Base-by-base conservation (phyloP, 345 rosid species). In the Durio zibethinus region DNA sequence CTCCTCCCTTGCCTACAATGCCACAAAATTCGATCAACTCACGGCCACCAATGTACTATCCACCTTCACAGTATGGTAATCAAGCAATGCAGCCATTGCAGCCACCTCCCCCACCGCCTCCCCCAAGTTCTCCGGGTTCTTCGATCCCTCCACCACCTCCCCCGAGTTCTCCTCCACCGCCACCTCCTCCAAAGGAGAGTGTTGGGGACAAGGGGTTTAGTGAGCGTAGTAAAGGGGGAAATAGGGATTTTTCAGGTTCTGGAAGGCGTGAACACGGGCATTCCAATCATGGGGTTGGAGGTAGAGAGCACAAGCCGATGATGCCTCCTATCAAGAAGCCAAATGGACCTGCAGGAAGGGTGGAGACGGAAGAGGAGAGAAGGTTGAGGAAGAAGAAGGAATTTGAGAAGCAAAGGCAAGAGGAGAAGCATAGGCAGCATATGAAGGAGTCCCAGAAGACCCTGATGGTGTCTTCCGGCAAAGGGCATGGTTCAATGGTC, bases 361-460 rank as follows among this genome's bases (percentile, higher is more conserved):
- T 82, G 77, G 98, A 93, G 88, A 92, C 93, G 0, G 99, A 96
- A 83, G 98, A 96, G 71, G 98, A 93, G 82, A 90, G 98, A 84
- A 88, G 93, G 85, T 73, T 86, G 78, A 87, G 98, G 82, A 96
- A 96, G 93, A 96, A 91, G 89, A 89, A 84, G 83, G 99, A 93
- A 82, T 85, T 82, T 61, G 98, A 96, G 86, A 96, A 92, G 84
- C 97, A 87, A 73, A 92, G 91, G 78, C 91, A 88, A 67, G 93
- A 89, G 56, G 95, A 89, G 78, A 89, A 86, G 80, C 88, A 87
- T 48, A 91, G 84, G 82, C 93, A 86, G 60, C 92, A 86, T 59
- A 69, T 87, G 82, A 89, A 92, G 82, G 97, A 88, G 81, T 83
- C 92, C 1, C 93, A 89, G 21, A 91, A 90, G 83, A 82, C 89